Percentiles rank a stretch among this genome's conserved stretches.
Conservation (phyloP, 2,329 filamentous ascomycete species). For the Penicillium occitanis region DNA sequence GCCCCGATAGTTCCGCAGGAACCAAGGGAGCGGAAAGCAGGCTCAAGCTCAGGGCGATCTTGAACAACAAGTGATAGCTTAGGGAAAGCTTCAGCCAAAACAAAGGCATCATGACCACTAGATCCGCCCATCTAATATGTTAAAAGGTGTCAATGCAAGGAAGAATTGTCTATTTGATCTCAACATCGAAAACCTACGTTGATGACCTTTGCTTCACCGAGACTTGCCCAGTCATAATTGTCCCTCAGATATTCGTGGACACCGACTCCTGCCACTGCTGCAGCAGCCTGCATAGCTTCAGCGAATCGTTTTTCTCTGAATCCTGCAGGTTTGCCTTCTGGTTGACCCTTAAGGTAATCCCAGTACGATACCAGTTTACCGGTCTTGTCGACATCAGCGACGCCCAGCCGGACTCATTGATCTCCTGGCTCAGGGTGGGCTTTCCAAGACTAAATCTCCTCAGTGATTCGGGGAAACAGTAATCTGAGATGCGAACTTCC, state of each 20-base stretch:
- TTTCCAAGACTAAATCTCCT: constrained; percentile 5
- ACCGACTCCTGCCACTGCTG: background rate
- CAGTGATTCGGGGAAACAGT: background rate
- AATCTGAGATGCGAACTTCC: background rate
- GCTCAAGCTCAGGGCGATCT: constrained; percentile 3
- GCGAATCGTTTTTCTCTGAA: constrained; percentile 1
- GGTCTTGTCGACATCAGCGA: background rate
- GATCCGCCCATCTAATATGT: constrained; percentile 20
- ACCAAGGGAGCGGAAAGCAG: background rate
- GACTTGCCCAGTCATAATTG: constrained; percentile 18
- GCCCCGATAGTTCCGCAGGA: background rate
- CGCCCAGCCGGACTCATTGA: background rate
- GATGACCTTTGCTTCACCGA: constrained; percentile 18
- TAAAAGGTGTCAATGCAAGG: background rate
- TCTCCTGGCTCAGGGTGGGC: background rate
- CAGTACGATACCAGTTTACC: background rate
- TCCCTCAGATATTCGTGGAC: background rate
- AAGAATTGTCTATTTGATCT: background rate
- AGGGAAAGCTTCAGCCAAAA: constrained; percentile 13
- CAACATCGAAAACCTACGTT: constrained; percentile 16
- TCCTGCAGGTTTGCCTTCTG: background rate
- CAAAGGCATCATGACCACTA: constrained; percentile 10
- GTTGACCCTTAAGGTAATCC: constrained; percentile 2
- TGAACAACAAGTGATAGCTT: constrained; percentile 19
- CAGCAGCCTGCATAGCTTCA: constrained; percentile 3